Percentiles rank a stretch among this genome's conserved stretches.
Conservation (phyloP, 257 asterid species). For the Solanum habrochaites region DNA sequence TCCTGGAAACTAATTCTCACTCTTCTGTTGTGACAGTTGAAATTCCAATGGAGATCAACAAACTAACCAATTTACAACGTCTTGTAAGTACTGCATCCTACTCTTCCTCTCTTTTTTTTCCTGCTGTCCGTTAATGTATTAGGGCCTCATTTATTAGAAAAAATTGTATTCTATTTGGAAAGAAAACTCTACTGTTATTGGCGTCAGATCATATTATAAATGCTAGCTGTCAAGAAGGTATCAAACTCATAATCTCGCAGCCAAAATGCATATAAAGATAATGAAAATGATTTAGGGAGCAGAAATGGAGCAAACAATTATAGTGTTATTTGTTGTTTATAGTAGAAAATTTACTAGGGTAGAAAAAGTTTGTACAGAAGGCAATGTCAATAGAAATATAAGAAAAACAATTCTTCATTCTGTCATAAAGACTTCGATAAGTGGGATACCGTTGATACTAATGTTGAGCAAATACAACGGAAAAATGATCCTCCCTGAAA, state of each 20-base stretch:
- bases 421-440: not conserved
- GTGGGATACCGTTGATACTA: not conserved
- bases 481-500: not conserved
- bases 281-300: not conserved
- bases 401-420: not conserved
- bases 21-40: conserved; percentile 49
- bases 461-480: not conserved
- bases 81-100: conserved; percentile 45
- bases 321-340: not conserved
- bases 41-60: conserved; percentile 68
- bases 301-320: not conserved
- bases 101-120: not conserved
- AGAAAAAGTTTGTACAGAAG: not conserved
- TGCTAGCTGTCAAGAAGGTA: not conserved
- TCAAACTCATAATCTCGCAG: not conserved
- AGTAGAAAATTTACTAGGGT: not conserved
- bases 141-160: not conserved
- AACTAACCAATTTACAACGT: conserved; percentile 81
- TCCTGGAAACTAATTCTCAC: not conserved
- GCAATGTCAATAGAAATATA: not conserved
- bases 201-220: not conserved
- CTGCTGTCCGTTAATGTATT: not conserved
- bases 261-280: not conserved
- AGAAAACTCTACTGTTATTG: not conserved
- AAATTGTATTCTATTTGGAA: not conserved